Percentiles rank a stretch among this genome's conserved stretches.
These are phyloP conservation scores for Colletotrichum costaricense DNA, from an alignment of 2,329 filamentous ascomycete genomes.

Conservation along the genomic window DNA sequence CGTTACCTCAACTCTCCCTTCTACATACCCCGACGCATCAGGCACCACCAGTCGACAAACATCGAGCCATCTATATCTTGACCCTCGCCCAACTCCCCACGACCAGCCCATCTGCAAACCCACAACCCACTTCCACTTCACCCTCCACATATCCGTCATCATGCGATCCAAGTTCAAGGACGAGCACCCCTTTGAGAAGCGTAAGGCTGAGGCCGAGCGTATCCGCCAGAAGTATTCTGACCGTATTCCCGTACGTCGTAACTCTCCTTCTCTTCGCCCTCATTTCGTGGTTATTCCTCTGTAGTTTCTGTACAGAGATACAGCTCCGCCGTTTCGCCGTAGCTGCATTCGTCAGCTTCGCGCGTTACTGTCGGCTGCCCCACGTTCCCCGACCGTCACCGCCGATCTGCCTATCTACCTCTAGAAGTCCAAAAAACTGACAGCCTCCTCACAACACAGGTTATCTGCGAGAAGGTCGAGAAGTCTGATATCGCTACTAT, in stretches of 20 bases:
- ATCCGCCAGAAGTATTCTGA: slow-evolving; percentile 99
- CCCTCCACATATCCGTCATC: slow-evolving; percentile 56
- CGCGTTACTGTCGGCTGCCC: slow-evolving; percentile 24
- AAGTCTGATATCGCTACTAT: slow-evolving; percentile 99
- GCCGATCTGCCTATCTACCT: slow-evolving; percentile 17
- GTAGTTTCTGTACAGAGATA: background rate
- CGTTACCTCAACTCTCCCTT: slow-evolving; percentile 34
- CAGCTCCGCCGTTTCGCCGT: background rate
- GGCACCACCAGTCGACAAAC: slow-evolving; percentile 29
- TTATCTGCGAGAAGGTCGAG: slow-evolving; percentile 99
- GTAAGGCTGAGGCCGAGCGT: slow-evolving; percentile 99
- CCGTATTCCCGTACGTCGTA: slow-evolving; percentile 86
- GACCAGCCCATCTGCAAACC: slow-evolving; percentile 29
- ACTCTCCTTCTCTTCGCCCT: background rate
- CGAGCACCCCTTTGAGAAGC: slow-evolving; percentile 99
- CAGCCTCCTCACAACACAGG: slow-evolving; percentile 61
- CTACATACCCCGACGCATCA: slow-evolving; percentile 36
- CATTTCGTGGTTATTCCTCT: background rate
- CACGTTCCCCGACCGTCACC: slow-evolving; percentile 33
- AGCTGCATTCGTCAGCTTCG: slow-evolving; percentile 22
- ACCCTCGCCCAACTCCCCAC: slow-evolving; percentile 23
- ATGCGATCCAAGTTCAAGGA: slow-evolving; percentile 99
- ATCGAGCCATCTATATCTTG: slow-evolving; percentile 34
- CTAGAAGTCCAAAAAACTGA: slow-evolving; percentile 36
- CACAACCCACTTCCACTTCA: slow-evolving; percentile 33